Evolutionary conservation across 2,329 filamentous ascomycete species (phyloP), one percentile per base, ranked within the genome.

Genomic region (Penicillium nordicum): DNA sequence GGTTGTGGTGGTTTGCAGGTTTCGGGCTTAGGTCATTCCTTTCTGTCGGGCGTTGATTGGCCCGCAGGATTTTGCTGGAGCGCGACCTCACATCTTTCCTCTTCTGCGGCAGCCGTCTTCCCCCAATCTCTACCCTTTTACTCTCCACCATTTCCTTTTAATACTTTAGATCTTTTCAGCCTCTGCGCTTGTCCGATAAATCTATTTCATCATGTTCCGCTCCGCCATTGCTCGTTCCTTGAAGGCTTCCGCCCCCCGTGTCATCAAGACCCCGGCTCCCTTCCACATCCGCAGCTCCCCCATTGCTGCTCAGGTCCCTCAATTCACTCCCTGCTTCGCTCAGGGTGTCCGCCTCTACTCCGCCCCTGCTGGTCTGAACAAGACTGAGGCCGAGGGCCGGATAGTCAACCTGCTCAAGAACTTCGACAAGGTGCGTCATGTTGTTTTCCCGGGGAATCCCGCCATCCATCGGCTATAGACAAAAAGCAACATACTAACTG

Each of bases 391-490:
- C 57, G 88, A 95, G 80, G 90, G 90, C 59, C 86, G 93, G 74
- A 97, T 97, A 82, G 84, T 96, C 76, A 89, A 91, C 78, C 82
- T 99, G 71, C 78, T 99, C 78, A 88, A 92, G 80, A 93, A 92
- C 76, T 99, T 97, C 76, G 94, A 99, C 82, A 99, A 99, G 89
- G 90, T 92, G 76, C 67, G 81, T 76, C 55, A 50, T 34, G 51
- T 58, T 58, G 30, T 54, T 58, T 38, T 47, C 44, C 43, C 52
- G 37, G 51, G 54, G 43, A 55, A 51, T 38, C 42, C 41, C 32
- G 32, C 50, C 11, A 40, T 47, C 30, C 29, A 18, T 43, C 44
- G 51, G 49, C 23, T 51, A 36, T 38, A 7, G 7, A 21, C 29
- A 21, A 43, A 38, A 45, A 44, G 4, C 36, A 46, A 29, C 18